A percentile compares a stretch with the other conserved stretches of the same genome.
These are phyloP conservation scores for Stropharia rugosoannulata DNA, from an alignment of 768 basidiomycete genomes.

Conservation along the genomic window DNA sequence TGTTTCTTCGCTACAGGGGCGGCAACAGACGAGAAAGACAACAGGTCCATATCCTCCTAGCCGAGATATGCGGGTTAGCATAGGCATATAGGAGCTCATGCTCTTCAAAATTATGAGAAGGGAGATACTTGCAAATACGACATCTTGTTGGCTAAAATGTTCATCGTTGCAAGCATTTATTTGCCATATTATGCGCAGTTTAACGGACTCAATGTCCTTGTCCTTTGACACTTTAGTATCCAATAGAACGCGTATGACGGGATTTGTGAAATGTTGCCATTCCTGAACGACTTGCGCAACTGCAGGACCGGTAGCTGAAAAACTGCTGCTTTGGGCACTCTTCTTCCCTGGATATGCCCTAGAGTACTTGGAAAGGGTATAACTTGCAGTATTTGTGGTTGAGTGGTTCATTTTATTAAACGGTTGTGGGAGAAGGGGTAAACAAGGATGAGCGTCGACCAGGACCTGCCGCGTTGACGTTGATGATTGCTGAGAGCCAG, in stretches of 20 bases:
- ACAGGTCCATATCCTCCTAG: conserved; percentile 77
- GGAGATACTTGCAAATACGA: conserved; percentile 59
- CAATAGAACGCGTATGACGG: conserved; percentile 58
- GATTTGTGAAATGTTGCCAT: conserved; percentile 82
- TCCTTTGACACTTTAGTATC: conserved; percentile 54
- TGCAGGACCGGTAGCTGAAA: conserved; percentile 16
- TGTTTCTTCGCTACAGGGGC: conserved; percentile 28
- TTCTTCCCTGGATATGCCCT: conserved; percentile 49
- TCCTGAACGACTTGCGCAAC: conserved; percentile 36
- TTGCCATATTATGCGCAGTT: conserved; percentile 65
- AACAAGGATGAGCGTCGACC: background rate
- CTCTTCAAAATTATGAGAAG: background rate
- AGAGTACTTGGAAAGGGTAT: conserved; percentile 64
- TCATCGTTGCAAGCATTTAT: conserved; percentile 40
- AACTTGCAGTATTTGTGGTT: conserved; percentile 59
- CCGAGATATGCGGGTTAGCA: conserved; percentile 1
- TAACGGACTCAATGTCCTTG: conserved; percentile 59
- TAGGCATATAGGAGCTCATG: background rate
- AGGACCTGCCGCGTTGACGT: too few species aligned
- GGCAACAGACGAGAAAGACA: conserved; percentile 58
- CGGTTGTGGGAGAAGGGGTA: background rate
- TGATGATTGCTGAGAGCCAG: background rate
- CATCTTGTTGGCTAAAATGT: conserved; percentile 48
- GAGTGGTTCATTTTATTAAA: conserved; percentile 43
- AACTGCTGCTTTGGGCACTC: conserved; percentile 1